Evolutionary conservation across 2,329 filamentous ascomycete genomes (phyloP).

Genomic region (Nemania serpens): DNA sequence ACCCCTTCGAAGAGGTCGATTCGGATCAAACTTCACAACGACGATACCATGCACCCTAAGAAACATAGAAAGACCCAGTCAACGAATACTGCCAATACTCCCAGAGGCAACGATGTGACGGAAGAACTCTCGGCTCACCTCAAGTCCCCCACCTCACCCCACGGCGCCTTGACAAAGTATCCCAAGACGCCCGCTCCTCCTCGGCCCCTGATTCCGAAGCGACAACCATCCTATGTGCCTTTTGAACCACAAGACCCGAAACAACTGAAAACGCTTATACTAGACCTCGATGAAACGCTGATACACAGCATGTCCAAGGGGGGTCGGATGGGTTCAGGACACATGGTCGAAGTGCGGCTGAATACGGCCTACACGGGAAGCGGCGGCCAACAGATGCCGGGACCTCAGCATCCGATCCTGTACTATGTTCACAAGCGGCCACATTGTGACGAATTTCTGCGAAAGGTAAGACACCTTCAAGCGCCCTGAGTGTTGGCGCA

Average conservation of each 20-base stretch:
- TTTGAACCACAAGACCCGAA: conserved; percentile 57
- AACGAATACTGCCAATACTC: conserved; percentile 51
- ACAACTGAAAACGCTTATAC: conserved; percentile 88
- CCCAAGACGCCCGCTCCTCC: conserved; percentile 88
- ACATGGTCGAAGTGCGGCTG: conserved; percentile 98
- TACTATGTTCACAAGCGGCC: conserved; percentile 99
- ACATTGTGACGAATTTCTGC: conserved; percentile 93
- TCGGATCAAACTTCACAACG: conserved; percentile 82
- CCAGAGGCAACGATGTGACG: conserved; percentile 46
- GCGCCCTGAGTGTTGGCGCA: not conserved
- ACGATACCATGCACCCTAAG: conserved; percentile 74
- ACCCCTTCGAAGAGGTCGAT: conserved; percentile 77
- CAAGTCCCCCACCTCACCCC: conserved; percentile 90
- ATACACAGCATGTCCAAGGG: conserved; percentile 99
- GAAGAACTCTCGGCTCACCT: conserved; percentile 74
- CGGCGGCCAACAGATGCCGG: conserved; percentile 68
- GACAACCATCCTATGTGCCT: conserved; percentile 85
- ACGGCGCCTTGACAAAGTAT: conserved; percentile 80
- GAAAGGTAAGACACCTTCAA: conserved; percentile 62
- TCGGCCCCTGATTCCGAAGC: conserved; percentile 83
- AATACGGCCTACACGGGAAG: conserved; percentile 72
- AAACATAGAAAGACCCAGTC: conserved; percentile 69
- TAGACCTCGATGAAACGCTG: conserved; percentile 95
- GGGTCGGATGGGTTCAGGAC: conserved; percentile 90
- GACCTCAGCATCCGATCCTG: conserved; percentile 91